Evolutionary conservation across 352 stramenopile species (phyloP).

Genomic region (Phytophthora melonis): DNA sequence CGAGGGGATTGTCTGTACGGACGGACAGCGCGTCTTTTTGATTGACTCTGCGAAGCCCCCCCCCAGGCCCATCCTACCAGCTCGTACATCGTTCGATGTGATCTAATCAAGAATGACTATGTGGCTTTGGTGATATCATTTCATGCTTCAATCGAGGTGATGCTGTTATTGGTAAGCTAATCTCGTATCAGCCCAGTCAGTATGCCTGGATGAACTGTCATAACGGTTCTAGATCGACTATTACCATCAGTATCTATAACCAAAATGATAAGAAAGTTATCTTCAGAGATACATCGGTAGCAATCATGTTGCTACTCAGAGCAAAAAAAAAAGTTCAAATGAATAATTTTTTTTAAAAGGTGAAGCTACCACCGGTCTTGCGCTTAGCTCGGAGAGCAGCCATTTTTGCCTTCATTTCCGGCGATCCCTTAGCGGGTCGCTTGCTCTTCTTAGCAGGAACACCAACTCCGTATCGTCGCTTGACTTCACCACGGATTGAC

Average conservation of each 20-base stretch:
- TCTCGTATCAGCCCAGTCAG: constrained; percentile 15
- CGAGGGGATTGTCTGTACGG: too few relatives aligned
- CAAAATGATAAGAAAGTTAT: constrained; percentile 17
- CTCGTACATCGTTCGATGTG: constrained; percentile 27
- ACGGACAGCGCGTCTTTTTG: too few relatives aligned
- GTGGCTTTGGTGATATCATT: constrained; percentile 15
- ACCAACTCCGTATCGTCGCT: too few relatives aligned
- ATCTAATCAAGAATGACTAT: constrained; percentile 34
- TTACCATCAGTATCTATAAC: constrained; percentile 24
- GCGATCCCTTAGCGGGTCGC: too few relatives aligned
- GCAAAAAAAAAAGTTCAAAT: constrained; percentile 11
- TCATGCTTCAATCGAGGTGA: constrained; percentile 21
- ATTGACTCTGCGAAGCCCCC: too few relatives aligned
- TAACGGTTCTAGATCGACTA: constrained; percentile 11
- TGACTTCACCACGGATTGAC: too few relatives aligned
- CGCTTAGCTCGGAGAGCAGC: too few relatives aligned
- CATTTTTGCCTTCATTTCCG: too few relatives aligned
- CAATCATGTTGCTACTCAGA: constrained; percentile 17
- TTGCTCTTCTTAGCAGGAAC: too few relatives aligned
- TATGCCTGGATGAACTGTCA: constrained; percentile 22
- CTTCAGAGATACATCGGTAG: constrained; percentile 4
- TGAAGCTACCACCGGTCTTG: too few relatives aligned
- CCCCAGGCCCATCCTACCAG: constrained; percentile 15
- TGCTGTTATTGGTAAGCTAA: constrained; percentile 15
- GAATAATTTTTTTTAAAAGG: neutral